Base-by-base conservation (phyloP, 176 grass and related monocot genomes). In the Oropetium thomaeum region DNA sequence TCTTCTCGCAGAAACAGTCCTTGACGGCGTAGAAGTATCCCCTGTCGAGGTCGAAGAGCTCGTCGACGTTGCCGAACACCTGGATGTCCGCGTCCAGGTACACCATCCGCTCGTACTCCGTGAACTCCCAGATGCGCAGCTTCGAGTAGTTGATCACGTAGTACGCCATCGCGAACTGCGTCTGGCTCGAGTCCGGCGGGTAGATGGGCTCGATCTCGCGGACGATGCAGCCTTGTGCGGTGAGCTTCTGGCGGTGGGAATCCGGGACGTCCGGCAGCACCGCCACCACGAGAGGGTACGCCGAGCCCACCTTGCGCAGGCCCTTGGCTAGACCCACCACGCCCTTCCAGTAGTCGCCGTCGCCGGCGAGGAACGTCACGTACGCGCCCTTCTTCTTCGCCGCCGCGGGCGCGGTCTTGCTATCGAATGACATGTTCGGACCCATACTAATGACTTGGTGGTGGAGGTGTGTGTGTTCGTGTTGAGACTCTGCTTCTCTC, bases 121-220 rank as follows among this genome's bases (percentile, higher is more conserved):
- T 81, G 22, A 96, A 92, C 93, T 88, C 89, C 93, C 93, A 96
- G 70, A 96, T 90, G 17, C 89, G 89, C 71, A 96, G 87, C 87
- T 92, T 96, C 81, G 93, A 96, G 75, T 92, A 96, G 67, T 90
- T 96, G 78, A 90, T 92, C 26, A 88, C 89, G 70, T 92, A 96
- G 68, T 96, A 96, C 0, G 89, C 84, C 93, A 88, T 90, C 71
- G 93, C 93, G 41, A 92, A 92, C 87, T 92, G 78, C 12, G 84
- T 96, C 70, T 96, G 93, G 79, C 80, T 92, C 82, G 90, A 78
- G 4, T 89, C 89, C 1, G 93, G 93, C 1, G 89, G 93, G 79
- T 96, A 92, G 13, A 96, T 69, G 3, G 93, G 93, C 31, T 75
- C 67, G 79, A 96, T 92, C 84, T 92, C 93, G 31, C 76, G 90